Conservation (phyloP, 73 alveolate species). For the Blepharisma japonicum region DNA sequence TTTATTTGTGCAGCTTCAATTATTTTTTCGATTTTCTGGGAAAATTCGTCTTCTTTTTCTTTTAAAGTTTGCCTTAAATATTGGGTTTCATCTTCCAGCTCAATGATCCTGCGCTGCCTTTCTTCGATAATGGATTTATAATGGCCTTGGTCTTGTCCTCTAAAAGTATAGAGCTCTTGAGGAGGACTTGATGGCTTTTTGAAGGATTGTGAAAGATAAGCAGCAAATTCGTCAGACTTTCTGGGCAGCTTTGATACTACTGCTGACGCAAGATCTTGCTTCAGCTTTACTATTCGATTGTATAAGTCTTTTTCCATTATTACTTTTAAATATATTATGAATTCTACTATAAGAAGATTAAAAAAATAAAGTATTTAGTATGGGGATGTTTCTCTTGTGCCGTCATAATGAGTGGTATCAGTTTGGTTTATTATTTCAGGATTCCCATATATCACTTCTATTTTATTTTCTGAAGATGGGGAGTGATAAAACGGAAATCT, state of each 20-base stretch:
- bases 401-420: too few relatives aligned
- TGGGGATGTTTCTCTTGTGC: too few relatives aligned
- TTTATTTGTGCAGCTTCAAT: not conserved
- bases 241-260: not conserved
- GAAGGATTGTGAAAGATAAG: slow-evolving; percentile 23
- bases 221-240: slow-evolving; percentile 12
- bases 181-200: slow-evolving; percentile 1
- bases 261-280: slow-evolving; percentile 19
- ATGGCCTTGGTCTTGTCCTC: not conserved
- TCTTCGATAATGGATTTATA: not conserved
- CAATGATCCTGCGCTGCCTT: not conserved
- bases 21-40: not conserved
- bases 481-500: too few relatives aligned
- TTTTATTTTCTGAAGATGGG: too few relatives aligned
- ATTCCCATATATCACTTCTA: too few relatives aligned
- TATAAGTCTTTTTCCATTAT: not conserved
- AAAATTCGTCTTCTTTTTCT: slow-evolving; percentile 14
- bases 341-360: too few relatives aligned
- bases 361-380: too few relatives aligned
- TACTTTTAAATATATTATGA: too few relatives aligned
- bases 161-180: not conserved
- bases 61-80: slow-evolving; percentile 8
- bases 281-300: slow-evolving; percentile 10
- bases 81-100: slow-evolving; percentile 12
- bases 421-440: too few relatives aligned